These are phyloP conservation scores for Candida xyloterini DNA, from an alignment of 805 yeast genomes.

Conservation along the genomic window DNA sequence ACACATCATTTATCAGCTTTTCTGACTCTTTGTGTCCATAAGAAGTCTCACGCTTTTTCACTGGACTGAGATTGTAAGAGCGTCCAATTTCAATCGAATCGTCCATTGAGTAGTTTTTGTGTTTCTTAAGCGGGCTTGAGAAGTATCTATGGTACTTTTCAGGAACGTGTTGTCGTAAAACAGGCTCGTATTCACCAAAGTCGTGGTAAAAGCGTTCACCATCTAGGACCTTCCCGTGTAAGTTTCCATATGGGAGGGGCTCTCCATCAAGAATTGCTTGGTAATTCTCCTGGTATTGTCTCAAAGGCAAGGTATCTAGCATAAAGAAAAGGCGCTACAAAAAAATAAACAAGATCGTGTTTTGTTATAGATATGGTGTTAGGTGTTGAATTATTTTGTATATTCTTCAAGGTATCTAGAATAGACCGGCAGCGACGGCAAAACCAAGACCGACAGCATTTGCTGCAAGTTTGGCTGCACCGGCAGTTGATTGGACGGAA, in stretches of 20 bases:
- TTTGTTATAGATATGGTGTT: constrained; percentile 5
- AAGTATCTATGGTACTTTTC: constrained; percentile 27
- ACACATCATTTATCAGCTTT: constrained; percentile 24
- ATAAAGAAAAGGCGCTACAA: constrained; percentile 15
- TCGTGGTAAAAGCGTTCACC: constrained; percentile 23
- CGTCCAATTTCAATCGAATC: constrained; percentile 31
- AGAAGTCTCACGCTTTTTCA: constrained; percentile 16
- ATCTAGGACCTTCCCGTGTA: constrained; percentile 27
- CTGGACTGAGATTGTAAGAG: constrained; percentile 29
- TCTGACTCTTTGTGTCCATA: constrained; percentile 26
- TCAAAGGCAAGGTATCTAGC: constrained; percentile 30
- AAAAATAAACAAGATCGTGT: constrained; percentile 6
- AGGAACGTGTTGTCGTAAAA: constrained; percentile 31
- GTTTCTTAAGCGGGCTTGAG: constrained; percentile 4
- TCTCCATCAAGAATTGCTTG: constrained; percentile 24
- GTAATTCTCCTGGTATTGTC: constrained; percentile 30
- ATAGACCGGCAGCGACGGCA: constrained; percentile 15
- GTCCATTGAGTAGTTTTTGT: constrained; percentile 1
- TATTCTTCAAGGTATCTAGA: constrained; percentile 7
- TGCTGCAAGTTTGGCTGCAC: constrained; percentile 25
- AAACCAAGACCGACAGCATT: constrained; percentile 30
- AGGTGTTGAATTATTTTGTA: constrained; percentile 3
- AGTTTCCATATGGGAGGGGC: constrained; percentile 31
- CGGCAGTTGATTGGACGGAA: constrained; percentile 10
- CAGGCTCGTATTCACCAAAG: constrained; percentile 28